Evolutionary conservation across 2,329 filamentous ascomycete species (phyloP), one percentile per base, ranked within the genome.

Genomic region (Gliomastix tumulicola): DNA sequence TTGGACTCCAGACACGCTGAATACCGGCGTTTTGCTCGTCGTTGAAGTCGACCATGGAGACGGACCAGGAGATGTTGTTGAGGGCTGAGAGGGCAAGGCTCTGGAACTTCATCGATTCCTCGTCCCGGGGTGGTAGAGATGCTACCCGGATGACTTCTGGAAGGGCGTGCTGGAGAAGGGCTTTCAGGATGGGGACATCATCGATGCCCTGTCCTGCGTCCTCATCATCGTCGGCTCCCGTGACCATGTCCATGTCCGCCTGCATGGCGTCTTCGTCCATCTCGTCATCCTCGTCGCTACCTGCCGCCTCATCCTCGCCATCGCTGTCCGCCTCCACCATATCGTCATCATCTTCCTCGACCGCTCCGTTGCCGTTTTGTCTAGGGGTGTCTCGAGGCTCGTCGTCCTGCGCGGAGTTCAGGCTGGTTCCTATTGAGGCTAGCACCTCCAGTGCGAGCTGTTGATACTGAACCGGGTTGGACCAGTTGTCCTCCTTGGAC

Each of bases 11-110:
- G 5, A 65, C 65, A 33, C 56, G 59, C 36, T 66, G 64, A 38
- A 83, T 64, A 38, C 63, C 59, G 5, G 64, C 57, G 50, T 76
- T 76, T 35, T 67, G 63, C n/a, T 60, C 57, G 21, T 73, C 66
- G 18, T 67, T 62, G 48, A 79, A 78, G 54, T 80, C 76, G 45
- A 79, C 61, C 47, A 71, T 71, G 8, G 75, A 78, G 28, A 81
- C 63, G 10, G 78, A 79, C 78, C 80, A 84, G 36, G 79, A 66
- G 36, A 83, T 73, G 56, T 84, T 84, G 62, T 76, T 82, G 40
- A 84, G 65, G 13, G 76, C 70, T 3, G 74, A 71, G 18, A 84
- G 57, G 15, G 79, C 72, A 44, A 71, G 67, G 16, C 56, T 55
- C 43, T 74, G 74, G 28, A 81, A 58, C 7, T 62, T 51, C 11